Evolutionary conservation across 208 protist species (phyloP).

Genomic region (Trichomonas tenax): DNA sequence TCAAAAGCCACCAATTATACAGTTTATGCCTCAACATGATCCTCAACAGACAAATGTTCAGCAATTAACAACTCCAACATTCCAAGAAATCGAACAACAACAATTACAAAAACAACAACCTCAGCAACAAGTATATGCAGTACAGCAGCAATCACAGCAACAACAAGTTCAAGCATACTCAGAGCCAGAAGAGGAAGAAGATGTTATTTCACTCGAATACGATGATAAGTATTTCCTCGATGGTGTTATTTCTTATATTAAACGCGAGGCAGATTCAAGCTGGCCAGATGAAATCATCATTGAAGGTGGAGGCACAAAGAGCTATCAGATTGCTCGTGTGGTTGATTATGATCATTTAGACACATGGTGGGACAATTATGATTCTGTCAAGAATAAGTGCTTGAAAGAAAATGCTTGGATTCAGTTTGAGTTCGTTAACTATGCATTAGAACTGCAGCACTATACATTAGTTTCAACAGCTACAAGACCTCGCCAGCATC

Average conservation of each 20-base stretch:
- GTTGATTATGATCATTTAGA: background rate
- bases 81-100: background rate
- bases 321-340: background rate
- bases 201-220: background rate
- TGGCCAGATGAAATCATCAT: background rate
- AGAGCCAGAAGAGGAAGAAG: background rate
- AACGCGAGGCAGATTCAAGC: background rate
- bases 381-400: background rate
- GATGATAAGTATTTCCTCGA: background rate
- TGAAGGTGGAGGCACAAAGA: background rate
- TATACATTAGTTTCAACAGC: background rate
- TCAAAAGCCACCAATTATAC: background rate
- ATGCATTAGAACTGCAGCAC: background rate
- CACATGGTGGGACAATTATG: background rate
- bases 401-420: background rate
- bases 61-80: background rate
- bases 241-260: background rate
- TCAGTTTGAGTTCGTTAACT: background rate
- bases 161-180: background rate
- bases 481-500: background rate
- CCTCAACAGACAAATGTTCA: too few relatives aligned
- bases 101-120: background rate
- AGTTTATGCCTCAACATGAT: background rate
- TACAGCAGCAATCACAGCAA: too few relatives aligned
- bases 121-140: background rate